These are phyloP conservation scores for Neurospora sp. DNA, from an alignment of 2,329 filamentous ascomycete genomes.

Conservation along the genomic window DNA sequence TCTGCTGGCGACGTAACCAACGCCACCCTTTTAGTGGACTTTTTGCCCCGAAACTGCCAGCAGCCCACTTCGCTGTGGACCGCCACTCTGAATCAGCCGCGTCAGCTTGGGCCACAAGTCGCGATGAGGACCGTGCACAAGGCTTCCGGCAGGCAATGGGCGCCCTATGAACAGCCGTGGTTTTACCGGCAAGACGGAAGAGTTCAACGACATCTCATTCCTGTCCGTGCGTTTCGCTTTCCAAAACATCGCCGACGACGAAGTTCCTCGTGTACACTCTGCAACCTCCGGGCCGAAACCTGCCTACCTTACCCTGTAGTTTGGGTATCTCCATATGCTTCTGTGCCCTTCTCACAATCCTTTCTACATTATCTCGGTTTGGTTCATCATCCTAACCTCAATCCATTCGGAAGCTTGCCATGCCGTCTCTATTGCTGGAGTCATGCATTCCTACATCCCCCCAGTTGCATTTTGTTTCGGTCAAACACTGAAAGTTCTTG, in stretches of 20 bases:
- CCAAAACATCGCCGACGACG: not conserved
- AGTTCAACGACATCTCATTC: not conserved
- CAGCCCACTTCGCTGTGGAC: not conserved
- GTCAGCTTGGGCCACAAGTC: not conserved
- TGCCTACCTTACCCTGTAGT: not conserved
- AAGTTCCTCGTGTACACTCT: not conserved
- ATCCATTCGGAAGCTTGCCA: not conserved
- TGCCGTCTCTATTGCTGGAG: not conserved
- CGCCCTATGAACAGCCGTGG: not conserved
- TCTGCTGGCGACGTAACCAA: not conserved
- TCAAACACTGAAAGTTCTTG: no score
- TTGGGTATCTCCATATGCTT: not conserved
- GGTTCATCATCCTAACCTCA: no score
- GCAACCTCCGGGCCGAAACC: not conserved
- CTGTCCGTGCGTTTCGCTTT: not conserved
- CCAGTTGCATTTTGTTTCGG: not conserved
- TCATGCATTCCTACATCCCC: fast-evolving
- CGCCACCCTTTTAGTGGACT: not conserved
- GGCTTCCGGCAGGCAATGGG: not conserved
- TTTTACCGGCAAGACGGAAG: not conserved
- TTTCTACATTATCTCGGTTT: not conserved
- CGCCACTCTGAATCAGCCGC: not conserved
- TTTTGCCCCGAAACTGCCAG: not conserved
- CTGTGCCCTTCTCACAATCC: not conserved
- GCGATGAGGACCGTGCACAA: not conserved